Percentiles rank a stretch among this genome's conserved stretches.
These are phyloP conservation scores for Calonectria leucothoes DNA, from an alignment of 2,329 filamentous ascomycete genomes.

Conservation along the genomic window DNA sequence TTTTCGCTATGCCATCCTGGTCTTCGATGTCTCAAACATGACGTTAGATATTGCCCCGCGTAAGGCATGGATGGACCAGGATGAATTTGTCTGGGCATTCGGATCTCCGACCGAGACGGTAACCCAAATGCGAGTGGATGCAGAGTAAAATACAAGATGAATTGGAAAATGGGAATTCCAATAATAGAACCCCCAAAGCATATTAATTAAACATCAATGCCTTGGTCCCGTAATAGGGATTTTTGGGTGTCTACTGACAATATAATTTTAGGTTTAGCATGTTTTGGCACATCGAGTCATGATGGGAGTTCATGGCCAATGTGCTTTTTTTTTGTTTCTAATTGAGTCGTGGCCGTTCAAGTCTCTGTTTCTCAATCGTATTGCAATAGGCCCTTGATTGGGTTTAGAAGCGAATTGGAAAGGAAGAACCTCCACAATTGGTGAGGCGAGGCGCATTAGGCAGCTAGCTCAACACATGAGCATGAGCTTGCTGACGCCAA, in stretches of 20 bases:
- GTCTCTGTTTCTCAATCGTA: too few species aligned
- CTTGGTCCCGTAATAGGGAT: not conserved
- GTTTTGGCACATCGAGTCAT: not conserved
- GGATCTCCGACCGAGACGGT: not conserved
- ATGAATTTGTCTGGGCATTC: not conserved
- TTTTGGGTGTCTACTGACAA: not conserved
- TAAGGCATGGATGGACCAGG: not conserved
- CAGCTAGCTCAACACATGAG: not conserved
- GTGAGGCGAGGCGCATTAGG: not conserved
- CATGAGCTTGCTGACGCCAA: not conserved
- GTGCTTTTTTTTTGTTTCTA: not conserved
- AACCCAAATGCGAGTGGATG: not conserved
- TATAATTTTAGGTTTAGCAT: not conserved
- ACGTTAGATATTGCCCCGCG: not conserved
- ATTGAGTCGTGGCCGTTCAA: not conserved
- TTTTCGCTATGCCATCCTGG: not conserved
- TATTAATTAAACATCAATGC: slow-evolving; percentile 1
- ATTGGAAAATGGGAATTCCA: not conserved
- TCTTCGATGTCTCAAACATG: not conserved
- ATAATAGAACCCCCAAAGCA: not conserved
- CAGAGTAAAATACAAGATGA: not conserved
- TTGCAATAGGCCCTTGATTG: not conserved
- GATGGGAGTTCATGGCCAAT: not conserved
- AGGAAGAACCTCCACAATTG: not conserved
- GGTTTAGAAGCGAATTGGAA: not conserved